These are phyloP conservation scores for Gigaspora rosea DNA, from an alignment of 192 early-diverging fungal genomes.

Conservation along the genomic window DNA sequence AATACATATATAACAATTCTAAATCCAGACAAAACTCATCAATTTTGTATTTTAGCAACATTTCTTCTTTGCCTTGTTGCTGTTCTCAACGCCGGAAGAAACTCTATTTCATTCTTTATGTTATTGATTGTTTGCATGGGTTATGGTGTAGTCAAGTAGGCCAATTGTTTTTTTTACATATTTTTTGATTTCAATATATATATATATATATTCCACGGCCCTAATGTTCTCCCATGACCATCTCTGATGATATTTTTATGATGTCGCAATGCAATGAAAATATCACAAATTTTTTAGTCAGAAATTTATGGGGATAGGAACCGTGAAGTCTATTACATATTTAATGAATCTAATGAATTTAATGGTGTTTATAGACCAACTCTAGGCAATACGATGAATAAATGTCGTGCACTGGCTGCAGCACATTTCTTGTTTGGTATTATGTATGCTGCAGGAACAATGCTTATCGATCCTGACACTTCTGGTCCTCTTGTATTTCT, in stretches of 20 bases:
- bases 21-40: background rate
- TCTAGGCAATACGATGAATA: constrained; percentile 88
- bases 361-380: constrained; percentile 62
- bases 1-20: constrained; percentile 23
- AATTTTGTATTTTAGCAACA: constrained; percentile 41
- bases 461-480: constrained; percentile 70
- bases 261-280: too few species aligned
- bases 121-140: constrained; percentile 93
- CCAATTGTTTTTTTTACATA: background rate
- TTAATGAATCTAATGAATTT: background rate
- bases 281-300: too few species aligned
- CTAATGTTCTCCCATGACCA: too few species aligned
- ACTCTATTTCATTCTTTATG: constrained; percentile 95
- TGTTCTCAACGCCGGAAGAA: constrained; percentile 84
- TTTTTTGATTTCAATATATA: background rate
- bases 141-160: constrained; percentile 92
- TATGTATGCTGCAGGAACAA: constrained; percentile 80
- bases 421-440: constrained; percentile 88
- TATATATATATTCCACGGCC: too few species aligned
- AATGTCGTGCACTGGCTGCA: constrained; percentile 72
- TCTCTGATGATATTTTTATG: too few species aligned
- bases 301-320: too few species aligned
- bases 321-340: too few species aligned
- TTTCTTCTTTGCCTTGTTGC: constrained; percentile 75
- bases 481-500: constrained; percentile 71